Evolutionary conservation across 2,329 filamentous ascomycete species (phyloP), one percentile per base, ranked within the genome.

Genomic region (Apiospora kogelbergensis): DNA sequence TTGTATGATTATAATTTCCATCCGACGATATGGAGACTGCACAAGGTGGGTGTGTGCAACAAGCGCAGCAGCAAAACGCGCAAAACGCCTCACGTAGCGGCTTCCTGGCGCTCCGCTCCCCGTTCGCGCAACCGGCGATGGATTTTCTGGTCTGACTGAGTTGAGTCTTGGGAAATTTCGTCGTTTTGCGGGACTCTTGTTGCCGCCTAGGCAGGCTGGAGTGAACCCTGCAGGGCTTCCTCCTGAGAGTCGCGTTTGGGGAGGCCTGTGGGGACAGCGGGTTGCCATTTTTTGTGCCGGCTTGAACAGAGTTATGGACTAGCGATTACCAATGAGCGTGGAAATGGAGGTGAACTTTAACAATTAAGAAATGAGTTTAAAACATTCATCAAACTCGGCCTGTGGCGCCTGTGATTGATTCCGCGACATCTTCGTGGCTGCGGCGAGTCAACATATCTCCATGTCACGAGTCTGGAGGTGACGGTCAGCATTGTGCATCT

Each of bases 1-100:
- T 37, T 66, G 65, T 53, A 66, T 66, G 65, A 53, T 66, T 66
- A 66, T 53, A 53, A 66, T 53, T 46, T 37, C 44, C 65, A 44
- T 20, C n/a, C 30, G 17, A 37, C 20, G 26, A 37, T 60, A 60
- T 60, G 53, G 53, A 37, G 10, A 60, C 9, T 37, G 53, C 53
- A 60, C 53, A 33, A 60, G 53, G 53, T 37, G 53, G 53, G 10
- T n/a, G 53, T n/a, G 53, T 60, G 53, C 53, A 37, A 37, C 30
- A 60, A 37, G 30, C 53, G 53, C 53, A 30, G 17, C 53, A 60
- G 53, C 53, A 22, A 17, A 60, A 37, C 30, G 30, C 53, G 53
- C 30, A 60, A 60, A 37, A 17, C 53, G 30, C 30, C 30, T 60
- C 37, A n/a, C 53, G 53, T 60, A 37, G 26, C 53, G 30, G 20